Conservation (phyloP, 768 basidiomycete species). For the Baorangia bicolor region DNA sequence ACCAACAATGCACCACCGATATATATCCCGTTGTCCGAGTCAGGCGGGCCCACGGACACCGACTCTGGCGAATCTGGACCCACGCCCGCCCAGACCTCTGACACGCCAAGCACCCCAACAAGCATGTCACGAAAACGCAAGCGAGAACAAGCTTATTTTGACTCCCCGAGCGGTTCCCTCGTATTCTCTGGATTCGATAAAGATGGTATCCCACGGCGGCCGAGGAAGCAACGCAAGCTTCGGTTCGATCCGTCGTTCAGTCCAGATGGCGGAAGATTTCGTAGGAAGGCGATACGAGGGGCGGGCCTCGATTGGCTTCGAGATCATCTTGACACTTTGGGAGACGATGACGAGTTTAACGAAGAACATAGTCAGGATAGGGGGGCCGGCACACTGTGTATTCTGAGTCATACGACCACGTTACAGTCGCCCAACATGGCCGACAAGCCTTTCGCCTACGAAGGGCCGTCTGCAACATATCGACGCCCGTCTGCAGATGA, state of each 20-base stretch:
- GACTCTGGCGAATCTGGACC: neutral
- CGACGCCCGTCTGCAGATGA: neutral
- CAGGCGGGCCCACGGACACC: neutral
- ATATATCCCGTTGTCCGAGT: neutral
- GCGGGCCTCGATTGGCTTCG: neutral
- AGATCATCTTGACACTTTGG: neutral
- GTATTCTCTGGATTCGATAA: constrained; percentile 31
- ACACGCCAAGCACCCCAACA: constrained; percentile 28
- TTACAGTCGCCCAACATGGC: constrained; percentile 8
- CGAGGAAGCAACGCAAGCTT: constrained; percentile 29
- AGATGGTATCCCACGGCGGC: constrained; percentile 30
- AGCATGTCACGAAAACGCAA: constrained; percentile 27
- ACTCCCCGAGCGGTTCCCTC: constrained; percentile 28
- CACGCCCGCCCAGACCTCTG: constrained; percentile 2
- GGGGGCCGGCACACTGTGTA: neutral
- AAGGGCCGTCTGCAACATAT: neutral
- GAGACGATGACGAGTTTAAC: neutral
- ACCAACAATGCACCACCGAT: neutral
- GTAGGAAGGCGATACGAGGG: neutral
- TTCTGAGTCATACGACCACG: neutral
- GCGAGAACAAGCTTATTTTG: constrained; percentile 27
- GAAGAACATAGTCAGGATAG: neutral
- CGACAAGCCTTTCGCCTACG: neutral
- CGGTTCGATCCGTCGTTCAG: constrained; percentile 26
- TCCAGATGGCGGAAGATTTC: constrained; percentile 7